phyloP scores from a whole-genome alignment of 257 asterid species.

The Osmanthus fragrans region DNA sequence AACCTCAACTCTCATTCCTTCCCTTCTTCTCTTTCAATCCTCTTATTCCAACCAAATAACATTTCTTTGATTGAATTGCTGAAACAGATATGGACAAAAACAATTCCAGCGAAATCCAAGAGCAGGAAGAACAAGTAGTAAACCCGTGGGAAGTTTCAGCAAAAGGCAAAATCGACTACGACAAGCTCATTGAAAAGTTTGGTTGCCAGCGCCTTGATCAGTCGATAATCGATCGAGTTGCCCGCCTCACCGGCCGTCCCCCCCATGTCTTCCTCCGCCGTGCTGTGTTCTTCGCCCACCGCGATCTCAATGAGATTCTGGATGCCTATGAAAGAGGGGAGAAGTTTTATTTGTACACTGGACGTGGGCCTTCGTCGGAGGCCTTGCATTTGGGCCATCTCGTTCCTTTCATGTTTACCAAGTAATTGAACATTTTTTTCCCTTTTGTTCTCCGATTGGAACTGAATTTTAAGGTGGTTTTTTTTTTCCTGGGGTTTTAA shows the following conservation, averaged over 20 bases:
- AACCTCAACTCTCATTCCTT: background rate
- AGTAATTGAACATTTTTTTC: conserved; percentile 35
- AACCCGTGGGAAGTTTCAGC: conserved; percentile 93
- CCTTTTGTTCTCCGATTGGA: background rate
- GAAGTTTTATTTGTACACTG: conserved; percentile 85
- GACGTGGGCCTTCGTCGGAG: conserved; percentile 98
- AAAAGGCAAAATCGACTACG: conserved; percentile 88
- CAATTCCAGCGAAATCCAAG: background rate
- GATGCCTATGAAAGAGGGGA: conserved; percentile 83
- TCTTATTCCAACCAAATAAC: background rate
- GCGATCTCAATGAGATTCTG: conserved; percentile 69
- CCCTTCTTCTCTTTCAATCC: background rate
- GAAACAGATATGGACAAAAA: background rate
- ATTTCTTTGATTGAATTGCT: background rate
- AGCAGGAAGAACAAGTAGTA: conserved; percentile 59
- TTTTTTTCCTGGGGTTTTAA: background rate
- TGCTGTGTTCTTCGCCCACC: conserved; percentile 92
- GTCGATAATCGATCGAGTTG: conserved; percentile 67
- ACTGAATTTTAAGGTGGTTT: background rate
- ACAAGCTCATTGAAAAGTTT: conserved; percentile 78
- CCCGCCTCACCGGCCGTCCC: conserved; percentile 67
- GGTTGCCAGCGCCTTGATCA: conserved; percentile 91
- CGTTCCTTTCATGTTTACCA: conserved; percentile 94
- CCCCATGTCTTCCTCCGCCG: conserved; percentile 98
- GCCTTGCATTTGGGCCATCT: conserved; percentile 97